Base-by-base conservation (phyloP, 83 land plant species). In the Picea engelmannii region DNA sequence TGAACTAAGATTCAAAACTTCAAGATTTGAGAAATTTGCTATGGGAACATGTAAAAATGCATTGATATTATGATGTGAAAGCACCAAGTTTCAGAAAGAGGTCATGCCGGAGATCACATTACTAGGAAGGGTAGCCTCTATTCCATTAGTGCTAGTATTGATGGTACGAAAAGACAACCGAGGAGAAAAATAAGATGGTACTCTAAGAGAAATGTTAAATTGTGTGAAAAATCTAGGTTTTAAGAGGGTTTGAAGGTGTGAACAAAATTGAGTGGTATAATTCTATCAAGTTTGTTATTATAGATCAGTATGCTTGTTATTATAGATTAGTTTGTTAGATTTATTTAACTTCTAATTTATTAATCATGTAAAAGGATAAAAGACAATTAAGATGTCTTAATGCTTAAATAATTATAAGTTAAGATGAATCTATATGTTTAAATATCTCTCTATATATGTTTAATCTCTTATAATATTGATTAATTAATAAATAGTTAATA, bases 1-100 rank as follows among this genome's bases (percentile, higher is more conserved):
- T 21, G 90, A 87, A 82, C 93, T 87, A 60, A 91, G 80, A 73
- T 87, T 88, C 16, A 92, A 82, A 9, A 66, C 23, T 85, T 92
- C 89, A 82, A 92, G 87, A 11, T 81, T 83, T 0, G 84, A 18
- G 13, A 87, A 35, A 35, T 35, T 35, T 35, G 38, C 38, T 35
- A 67, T 38, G 47, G 24, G 16, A 27, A 86, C 20, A 6, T 89
- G 85, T 63, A 92, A 58, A 8, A 5, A 5, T 23, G 92, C 94
- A 11, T 23, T 44, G 82, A 94, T 90, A 24, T 82, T 65, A 67
- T 94, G 92, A 84, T 52, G 87, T 5, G 86, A 81, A 21, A 92
- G 75, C 55, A 44, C 74, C 25, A 27, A 27, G 18, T 80, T 82
- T 81, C 82, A 85, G 83, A 94, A 66, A 20, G 69, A 83, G 49